Evolutionary conservation across 176 grass and related monocot genomes (phyloP), one percentile per base, ranked within the genome.

Genomic region (Eragrostis curvula): DNA sequence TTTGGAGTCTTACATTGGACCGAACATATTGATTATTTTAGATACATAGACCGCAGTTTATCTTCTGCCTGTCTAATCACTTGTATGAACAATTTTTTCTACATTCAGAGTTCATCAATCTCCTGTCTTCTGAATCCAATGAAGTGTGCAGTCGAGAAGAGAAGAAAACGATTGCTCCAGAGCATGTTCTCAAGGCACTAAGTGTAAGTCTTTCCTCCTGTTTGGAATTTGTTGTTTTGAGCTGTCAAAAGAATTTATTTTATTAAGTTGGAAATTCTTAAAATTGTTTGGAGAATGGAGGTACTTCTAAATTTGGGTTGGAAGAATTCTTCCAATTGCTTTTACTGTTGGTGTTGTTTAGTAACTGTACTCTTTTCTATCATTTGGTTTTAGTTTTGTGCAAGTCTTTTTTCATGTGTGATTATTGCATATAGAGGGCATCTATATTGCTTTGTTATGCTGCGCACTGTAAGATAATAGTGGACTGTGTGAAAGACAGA

Each of bases 161-260:
- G 66, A 99, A 93, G 85, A 96, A 91, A 90, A 99, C 96, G 30
- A 99, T 99, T 81, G 93, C 96, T 25, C 96, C 96, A 70, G 96
- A 96, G 62, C 96, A 99, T 90, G 96, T 99, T 91, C 77, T 99
- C n/a, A 99, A 91, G 84, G 96, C 96, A 73, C 78, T 99, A 56
- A 83, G 93, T 89, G 96, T 99, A 59, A 77, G 72, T 77, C 40
- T 66, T 74, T 21, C 7, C 41, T 78, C 57, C 52, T 56, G 51
- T 49, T 36, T 18, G 27, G 11, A 25, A 1, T 12, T 67, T 67
- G 12, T 60, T 67, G 11, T 67, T 50, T 66, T 52, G 2, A 15
- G 17, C 23, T 51, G 20, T 57, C 9, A 73, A 39, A 51, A 16
- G 20, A 53, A 42, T 40, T 28, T 30, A n/a, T 63, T 6, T 46